phyloP scores from a whole-genome alignment of 371 early-diverging fungal species.

The Dichotomocladium elegans region DNA sequence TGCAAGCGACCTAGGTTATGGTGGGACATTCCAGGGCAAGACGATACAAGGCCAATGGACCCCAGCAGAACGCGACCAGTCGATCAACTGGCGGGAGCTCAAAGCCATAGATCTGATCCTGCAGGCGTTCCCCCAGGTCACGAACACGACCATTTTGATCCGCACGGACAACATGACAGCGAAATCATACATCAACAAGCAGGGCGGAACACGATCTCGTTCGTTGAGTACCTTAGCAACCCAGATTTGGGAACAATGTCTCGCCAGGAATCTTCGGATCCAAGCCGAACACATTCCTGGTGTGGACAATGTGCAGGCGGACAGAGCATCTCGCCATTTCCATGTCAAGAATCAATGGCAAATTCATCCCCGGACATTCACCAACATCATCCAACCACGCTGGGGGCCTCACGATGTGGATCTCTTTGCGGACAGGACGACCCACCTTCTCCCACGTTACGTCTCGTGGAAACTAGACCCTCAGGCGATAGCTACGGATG shows the following conservation, averaged over 20 bases:
- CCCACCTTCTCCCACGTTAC: constrained; percentile 9
- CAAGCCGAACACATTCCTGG: constrained; percentile 23
- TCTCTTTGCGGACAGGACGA: constrained; percentile 18
- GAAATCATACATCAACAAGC: constrained; percentile 22
- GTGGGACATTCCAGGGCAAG: neutral
- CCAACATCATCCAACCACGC: no score
- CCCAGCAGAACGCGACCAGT: neutral
- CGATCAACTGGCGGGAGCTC: constrained; percentile 26
- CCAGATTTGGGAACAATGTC: constrained; percentile 14
- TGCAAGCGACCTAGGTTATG: constrained; percentile 20
- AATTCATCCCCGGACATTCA: no score
- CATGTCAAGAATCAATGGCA: constrained; percentile 3
- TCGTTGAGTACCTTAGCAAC: constrained; percentile 15
- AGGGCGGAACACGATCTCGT: constrained; percentile 20
- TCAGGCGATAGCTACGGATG: neutral
- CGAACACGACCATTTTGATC: constrained; percentile 12
- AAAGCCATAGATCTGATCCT: constrained; percentile 10
- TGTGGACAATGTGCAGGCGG: constrained; percentile 5
- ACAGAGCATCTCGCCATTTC: constrained; percentile 6
- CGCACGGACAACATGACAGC: constrained; percentile 26
- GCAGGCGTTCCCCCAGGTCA: constrained; percentile 5
- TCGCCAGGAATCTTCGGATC: constrained; percentile 10
- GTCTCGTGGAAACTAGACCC: constrained; percentile 9
- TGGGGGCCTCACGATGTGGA: no score
- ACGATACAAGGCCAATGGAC: neutral